phyloP scores from a whole-genome alignment of 2,329 filamentous ascomycete genomes.

The Huntiella abstrusa region DNA sequence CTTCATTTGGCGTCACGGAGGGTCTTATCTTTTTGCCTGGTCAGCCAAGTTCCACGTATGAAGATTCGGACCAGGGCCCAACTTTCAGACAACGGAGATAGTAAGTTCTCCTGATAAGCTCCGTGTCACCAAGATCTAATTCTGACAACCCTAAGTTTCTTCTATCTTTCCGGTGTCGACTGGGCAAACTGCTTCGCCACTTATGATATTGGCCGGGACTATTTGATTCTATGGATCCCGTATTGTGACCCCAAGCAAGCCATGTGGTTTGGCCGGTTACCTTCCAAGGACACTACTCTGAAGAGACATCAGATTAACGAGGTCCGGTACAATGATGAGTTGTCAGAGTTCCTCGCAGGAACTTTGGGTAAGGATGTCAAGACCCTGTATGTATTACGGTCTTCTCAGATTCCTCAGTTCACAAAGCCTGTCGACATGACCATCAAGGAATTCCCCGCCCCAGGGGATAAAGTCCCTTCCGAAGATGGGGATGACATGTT shows the following conservation, averaged over 20 bases:
- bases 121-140: not conserved
- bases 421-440: too few species aligned
- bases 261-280: conserved; percentile 46
- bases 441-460: too few species aligned
- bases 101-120: conserved; percentile 20
- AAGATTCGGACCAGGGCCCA: conserved; percentile 39
- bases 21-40: conserved; percentile 39
- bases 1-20: conserved; percentile 20
- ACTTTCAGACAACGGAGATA: conserved; percentile 39
- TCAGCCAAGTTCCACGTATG: conserved; percentile 29
- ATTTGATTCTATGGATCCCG: conserved; percentile 55
- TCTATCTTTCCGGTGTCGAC: conserved; percentile 36
- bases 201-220: conserved; percentile 39
- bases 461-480: too few species aligned
- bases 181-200: conserved; percentile 36
- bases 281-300: conserved; percentile 40
- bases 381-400: conserved; percentile 27
- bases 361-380: conserved; percentile 17
- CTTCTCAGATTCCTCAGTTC: conserved; percentile 22
- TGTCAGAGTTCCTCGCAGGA: conserved; percentile 26
- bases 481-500: too few species aligned
- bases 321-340: conserved; percentile 40
- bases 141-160: conserved; percentile 28
- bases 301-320: conserved; percentile 49
- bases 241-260: conserved; percentile 41